Evolutionary conservation across 257 asterid genomes (phyloP).

Genomic region (Nicotiana benthamiana): DNA sequence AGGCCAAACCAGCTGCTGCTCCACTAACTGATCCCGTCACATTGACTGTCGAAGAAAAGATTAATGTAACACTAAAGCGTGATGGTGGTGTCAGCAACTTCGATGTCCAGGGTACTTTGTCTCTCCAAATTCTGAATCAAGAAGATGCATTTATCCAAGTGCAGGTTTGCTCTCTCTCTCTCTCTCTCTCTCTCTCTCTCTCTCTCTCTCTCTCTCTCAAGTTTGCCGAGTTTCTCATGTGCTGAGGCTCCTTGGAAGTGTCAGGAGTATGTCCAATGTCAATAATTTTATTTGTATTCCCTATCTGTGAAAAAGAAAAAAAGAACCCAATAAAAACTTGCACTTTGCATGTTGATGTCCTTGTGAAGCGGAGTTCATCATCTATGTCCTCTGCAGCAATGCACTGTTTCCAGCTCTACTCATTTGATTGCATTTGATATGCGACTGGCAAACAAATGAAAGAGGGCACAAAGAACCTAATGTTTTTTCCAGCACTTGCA

Average conservation of each 20-base stretch:
- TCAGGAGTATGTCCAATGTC: background rate
- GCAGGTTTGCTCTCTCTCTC: conserved; percentile 47
- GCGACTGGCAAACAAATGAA: background rate
- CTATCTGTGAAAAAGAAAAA: background rate
- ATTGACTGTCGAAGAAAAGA: conserved; percentile 74
- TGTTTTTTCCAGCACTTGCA: background rate
- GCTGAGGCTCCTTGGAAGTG: background rate
- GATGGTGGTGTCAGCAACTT: conserved; percentile 86
- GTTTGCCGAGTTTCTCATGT: background rate
- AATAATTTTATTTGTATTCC: background rate
- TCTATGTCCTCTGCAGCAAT: background rate
- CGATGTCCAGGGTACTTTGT: conserved; percentile 79
- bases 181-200: background rate
- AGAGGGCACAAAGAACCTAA: background rate
- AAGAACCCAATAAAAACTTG: background rate
- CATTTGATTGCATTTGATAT: conserved; percentile 3
- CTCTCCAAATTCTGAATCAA: conserved; percentile 75
- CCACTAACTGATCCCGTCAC: conserved; percentile 85
- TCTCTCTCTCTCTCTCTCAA: background rate
- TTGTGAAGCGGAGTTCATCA: background rate
- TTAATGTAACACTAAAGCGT: conserved; percentile 57
- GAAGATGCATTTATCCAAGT: conserved; percentile 89
- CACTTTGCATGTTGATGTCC: background rate
- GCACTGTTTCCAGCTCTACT: background rate
- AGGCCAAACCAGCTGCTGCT: conserved; percentile 56